Base-by-base conservation (phyloP, 2,329 filamentous ascomycete species). In the Periconia macrospinosa region DNA sequence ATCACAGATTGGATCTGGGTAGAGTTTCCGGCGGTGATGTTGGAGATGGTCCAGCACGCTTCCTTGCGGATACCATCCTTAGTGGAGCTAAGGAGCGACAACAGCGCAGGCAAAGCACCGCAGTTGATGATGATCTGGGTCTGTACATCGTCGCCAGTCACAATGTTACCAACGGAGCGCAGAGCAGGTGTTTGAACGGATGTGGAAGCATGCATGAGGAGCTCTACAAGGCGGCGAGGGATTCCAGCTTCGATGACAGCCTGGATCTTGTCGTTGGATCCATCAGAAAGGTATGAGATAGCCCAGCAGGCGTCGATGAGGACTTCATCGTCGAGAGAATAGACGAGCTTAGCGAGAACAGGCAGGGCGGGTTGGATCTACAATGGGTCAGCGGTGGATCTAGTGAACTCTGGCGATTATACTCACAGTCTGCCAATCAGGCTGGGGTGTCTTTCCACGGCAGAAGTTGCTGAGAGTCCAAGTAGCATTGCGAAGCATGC, bases 381-480 rank as follows among this genome's bases (percentile, higher is more conserved):
- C 40, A 49, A 54, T 52, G 47, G 46, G 49, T 68, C 59, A 58
- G 56, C 47, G 47, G 51, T 41, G 60, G 56, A 40, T 45, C 44
- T 10, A 23, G 11, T 47, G 17, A 20, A 7, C 14, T 2, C 2
- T 41, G 42, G 41, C 45, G 13, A 6, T 35, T 42, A 35, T 19
- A 83, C 91, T 78, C 83, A 96, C 92, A 37, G 91, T 97, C 72
- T 87, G 86, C 94, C 94, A 99, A 74, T 99, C 94, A 45, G 94
- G 94, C 80, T 99, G 94, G 48, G 94, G 94, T 9, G 93, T 97
- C 86, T 99, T 99, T 79, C 94, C 94, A 82, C 94, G 91, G 81
- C 94, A 99, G 81, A 99, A 99, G 83, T 99, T 99, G 84, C 94
- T 97, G 53, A 99, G 81, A 43, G 94, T 99, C 94, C 94, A 99